Base-by-base conservation (phyloP, 371 early-diverging fungal genomes). In the Funneliformis caledonium region DNA sequence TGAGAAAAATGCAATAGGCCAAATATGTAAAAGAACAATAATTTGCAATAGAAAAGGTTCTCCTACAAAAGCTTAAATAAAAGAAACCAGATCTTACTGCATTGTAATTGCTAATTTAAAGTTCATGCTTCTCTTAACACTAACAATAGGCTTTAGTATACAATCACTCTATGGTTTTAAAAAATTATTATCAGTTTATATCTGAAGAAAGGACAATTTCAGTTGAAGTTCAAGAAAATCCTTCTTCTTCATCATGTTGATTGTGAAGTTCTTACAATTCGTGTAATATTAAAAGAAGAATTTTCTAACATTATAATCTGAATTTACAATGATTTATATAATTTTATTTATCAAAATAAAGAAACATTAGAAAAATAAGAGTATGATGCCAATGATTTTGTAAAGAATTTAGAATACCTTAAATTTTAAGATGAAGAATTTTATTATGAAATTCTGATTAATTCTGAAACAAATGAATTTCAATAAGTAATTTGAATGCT, bases 321-420 rank as follows among this genome's bases (percentile, higher is more conserved):
- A n/a, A n/a, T n/a, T n/a, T n/a, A n/a, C n/a, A n/a, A n/a, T n/a
- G n/a, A n/a, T 72, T 12, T 72, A 22, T 72, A 72, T 72, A 72
- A 72, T 31, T 72, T 48, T 45, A 69, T 69, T 16, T 47, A 50
- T 72, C 31, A n/a, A 8, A 9, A 72, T 37, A 22, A 50, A 22
- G 50, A 8, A 10, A 31, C 26, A n/a, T n/a, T n/a, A n/a, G n/a
- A n/a, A 31, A 22, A 12, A 9, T 10, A 6, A 7, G 64, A 64
- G 22, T 64, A n/a, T 64, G 11, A 72, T 47, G 9, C 72, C 12
- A n/a, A 72, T 72, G 45, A 72, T 72, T 48, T 72, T 50, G 22
- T 47, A n/a, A 45, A 22, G 7, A 4, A 43, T 2, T 50, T 72
- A 45, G 48, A 72, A 31, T 7, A 48, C 1, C 22, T 47, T 1